Percentiles rank a stretch among this genome's conserved stretches.
Conservation (phyloP, 2,329 filamentous ascomycete genomes). For the Epicoccum nigrum region DNA sequence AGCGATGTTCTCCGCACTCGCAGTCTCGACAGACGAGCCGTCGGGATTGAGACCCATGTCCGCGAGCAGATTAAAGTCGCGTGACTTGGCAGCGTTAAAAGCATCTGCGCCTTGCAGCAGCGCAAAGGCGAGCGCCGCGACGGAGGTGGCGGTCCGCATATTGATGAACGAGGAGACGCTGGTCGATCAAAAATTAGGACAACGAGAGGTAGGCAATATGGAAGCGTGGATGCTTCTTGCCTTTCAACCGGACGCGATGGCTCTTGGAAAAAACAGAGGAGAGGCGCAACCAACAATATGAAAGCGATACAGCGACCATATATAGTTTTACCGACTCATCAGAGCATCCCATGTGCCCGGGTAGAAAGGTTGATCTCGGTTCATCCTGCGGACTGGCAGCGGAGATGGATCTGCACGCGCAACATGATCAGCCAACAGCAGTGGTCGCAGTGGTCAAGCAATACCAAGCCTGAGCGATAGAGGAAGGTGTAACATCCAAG, state of each 20-base stretch:
- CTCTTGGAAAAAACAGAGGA: slow-evolving; percentile 3
- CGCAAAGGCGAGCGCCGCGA: slow-evolving; percentile 35
- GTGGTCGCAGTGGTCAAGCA: slow-evolving; percentile 3
- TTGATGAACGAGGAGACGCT: slow-evolving; percentile 1
- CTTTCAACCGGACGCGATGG: slow-evolving; percentile 4
- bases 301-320: slow-evolving; percentile 2
- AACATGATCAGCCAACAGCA: slow-evolving; percentile 4
- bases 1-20: slow-evolving; percentile 2
- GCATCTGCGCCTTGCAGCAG: slow-evolving; percentile 30
- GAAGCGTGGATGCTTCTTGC: not conserved
- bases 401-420: slow-evolving; percentile 5
- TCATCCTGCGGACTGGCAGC: slow-evolving; percentile 2
- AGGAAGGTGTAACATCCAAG: slow-evolving; percentile 10
- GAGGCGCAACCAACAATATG: slow-evolving; percentile 2
- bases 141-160: slow-evolving; percentile 33
- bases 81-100: slow-evolving; percentile 27
- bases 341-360: not conserved
- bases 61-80: slow-evolving; percentile 34
- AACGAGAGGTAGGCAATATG: not conserved
- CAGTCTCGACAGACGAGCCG: slow-evolving; percentile 32
- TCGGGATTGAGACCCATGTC: slow-evolving; percentile 44
- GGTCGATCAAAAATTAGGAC: not conserved
- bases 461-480: slow-evolving; percentile 5
- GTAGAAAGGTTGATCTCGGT: not conserved
- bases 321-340: not conserved